Percentiles rank a stretch among this genome's conserved stretches.
Evolutionary conservation across 192 early-diverging fungal species (phyloP).

Genomic region (Backusella tuberculispora): DNA sequence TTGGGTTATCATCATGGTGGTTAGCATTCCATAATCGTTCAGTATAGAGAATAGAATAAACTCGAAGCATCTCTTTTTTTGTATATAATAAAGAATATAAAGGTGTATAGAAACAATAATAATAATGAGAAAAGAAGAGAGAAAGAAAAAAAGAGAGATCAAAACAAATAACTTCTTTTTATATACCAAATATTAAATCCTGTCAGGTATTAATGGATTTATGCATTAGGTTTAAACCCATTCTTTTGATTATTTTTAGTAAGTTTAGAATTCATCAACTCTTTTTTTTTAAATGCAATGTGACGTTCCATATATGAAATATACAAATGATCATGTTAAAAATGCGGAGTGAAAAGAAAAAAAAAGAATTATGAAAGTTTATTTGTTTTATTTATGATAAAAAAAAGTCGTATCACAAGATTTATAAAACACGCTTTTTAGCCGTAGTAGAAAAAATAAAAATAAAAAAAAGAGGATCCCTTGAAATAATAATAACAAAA

Average conservation of each 20-base stretch:
- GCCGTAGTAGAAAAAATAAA: neutral
- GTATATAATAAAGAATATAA: neutral
- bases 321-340: slow-evolving; percentile 14
- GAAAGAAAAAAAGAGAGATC: too few relatives aligned
- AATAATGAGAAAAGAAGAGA: neutral
- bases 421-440: neutral
- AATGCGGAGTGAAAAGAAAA: slow-evolving; percentile 6
- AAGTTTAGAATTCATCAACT: neutral
- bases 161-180: too few relatives aligned
- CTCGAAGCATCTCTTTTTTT: neutral
- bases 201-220: neutral
- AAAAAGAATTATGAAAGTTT: neutral
- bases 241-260: neutral
- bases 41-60: neutral
- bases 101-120: neutral
- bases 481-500: neutral
- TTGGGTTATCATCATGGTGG: neutral
- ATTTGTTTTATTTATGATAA: slow-evolving; percentile 1
- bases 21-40: neutral
- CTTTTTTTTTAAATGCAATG: slow-evolving; percentile 13
- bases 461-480: slow-evolving; percentile 3
- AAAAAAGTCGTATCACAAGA: slow-evolving; percentile 2
- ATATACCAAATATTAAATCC: neutral
- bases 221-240: neutral
- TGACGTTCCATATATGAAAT: slow-evolving; percentile 12